Evolutionary conservation across 306 rosid species (phyloP).

Genomic region (Arachis stenosperma): DNA sequence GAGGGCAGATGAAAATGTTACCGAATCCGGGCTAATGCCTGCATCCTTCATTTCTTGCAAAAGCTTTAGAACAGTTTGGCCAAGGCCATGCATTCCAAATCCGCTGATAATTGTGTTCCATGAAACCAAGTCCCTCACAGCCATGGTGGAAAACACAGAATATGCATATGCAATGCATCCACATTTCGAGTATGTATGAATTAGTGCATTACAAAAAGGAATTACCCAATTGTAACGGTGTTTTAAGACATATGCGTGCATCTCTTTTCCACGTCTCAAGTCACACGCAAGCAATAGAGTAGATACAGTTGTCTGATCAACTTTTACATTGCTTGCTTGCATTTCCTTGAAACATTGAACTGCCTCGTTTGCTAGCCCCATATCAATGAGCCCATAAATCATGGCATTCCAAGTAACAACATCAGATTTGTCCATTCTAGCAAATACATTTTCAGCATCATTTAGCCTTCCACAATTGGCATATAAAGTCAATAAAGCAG

Average conservation of each 20-base stretch:
- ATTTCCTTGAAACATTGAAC: slow-evolving; percentile 49
- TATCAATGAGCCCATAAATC: slow-evolving; percentile 49
- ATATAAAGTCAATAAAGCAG: slow-evolving; percentile 55
- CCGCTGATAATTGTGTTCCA: slow-evolving; percentile 63
- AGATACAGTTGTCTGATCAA: slow-evolving; percentile 50
- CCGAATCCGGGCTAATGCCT: slow-evolving; percentile 40
- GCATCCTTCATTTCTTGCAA: slow-evolving; percentile 48
- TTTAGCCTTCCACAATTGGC: slow-evolving; percentile 37
- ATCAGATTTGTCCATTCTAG: slow-evolving; percentile 49
- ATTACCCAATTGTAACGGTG: slow-evolving; percentile 16
- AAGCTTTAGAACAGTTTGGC: slow-evolving; percentile 47
- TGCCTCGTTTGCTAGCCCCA: slow-evolving; percentile 44
- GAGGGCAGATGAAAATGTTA: slow-evolving; percentile 53
- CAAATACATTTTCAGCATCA: slow-evolving; percentile 43
- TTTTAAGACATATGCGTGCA: slow-evolving; percentile 46
- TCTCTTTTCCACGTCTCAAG: slow-evolving; percentile 51
- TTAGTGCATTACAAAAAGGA: slow-evolving; percentile 50
- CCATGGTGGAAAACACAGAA: slow-evolving; percentile 52
- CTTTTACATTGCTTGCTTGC: slow-evolving; percentile 40
- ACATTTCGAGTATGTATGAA: slow-evolving; percentile 49
- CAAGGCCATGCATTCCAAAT: slow-evolving; percentile 54
- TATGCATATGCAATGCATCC: slow-evolving; percentile 51
- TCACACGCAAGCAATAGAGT: slow-evolving; percentile 51
- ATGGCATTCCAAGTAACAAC: slow-evolving; percentile 60
- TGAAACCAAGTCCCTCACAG: slow-evolving; percentile 44